Evolutionary conservation across 2,329 filamentous ascomycete species (phyloP).

Genomic region (Fusarium metavorans): DNA sequence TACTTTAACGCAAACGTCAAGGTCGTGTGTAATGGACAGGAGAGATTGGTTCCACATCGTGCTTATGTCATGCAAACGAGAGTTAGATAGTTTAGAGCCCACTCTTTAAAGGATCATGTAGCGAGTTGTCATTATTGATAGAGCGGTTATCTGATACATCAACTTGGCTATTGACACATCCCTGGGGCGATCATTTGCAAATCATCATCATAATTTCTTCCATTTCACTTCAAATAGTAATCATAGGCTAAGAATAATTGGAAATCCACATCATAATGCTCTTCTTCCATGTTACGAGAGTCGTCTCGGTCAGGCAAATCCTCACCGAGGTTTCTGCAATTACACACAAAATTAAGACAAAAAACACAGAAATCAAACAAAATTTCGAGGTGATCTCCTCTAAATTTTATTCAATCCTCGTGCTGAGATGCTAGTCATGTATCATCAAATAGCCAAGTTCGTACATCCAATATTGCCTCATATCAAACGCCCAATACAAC

Average conservation of each 20-base stretch:
- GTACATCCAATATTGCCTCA: neutral
- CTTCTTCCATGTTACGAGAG: neutral
- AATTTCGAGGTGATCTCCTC: neutral
- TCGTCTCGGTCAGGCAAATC: neutral
- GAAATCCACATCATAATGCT: neutral
- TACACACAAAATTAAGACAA: neutral
- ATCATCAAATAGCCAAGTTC: neutral
- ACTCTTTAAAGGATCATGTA: neutral
- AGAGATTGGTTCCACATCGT: neutral
- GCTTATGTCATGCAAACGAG: slow-evolving; percentile 6
- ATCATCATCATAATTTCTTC: neutral
- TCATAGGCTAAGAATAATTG: neutral
- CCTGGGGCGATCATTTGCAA: neutral
- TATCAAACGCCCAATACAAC: neutral
- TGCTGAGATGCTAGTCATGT: neutral
- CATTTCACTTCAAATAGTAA: neutral
- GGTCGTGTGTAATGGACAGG: slow-evolving; percentile 6
- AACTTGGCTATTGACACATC: neutral
- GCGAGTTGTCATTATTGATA: neutral
- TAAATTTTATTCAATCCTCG: neutral
- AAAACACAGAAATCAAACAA: neutral
- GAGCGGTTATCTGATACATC: neutral
- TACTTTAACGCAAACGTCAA: neutral
- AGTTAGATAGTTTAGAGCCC: neutral
- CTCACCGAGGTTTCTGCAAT: neutral